Conservation (phyloP, 2,329 filamentous ascomycete genomes). For the Cercospora zeae-maydis region DNA sequence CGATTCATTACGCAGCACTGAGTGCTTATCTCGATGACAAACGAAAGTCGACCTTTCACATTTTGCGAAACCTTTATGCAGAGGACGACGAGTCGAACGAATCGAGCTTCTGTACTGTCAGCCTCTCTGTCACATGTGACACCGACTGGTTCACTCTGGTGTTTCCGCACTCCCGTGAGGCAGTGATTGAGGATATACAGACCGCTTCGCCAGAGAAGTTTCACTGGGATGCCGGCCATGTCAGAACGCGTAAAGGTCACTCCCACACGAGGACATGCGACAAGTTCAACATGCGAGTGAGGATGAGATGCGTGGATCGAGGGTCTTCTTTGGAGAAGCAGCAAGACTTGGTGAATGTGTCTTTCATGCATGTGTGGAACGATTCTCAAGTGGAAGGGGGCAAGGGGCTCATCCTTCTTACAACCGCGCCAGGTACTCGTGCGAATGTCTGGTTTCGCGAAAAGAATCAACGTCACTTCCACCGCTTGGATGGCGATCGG, state of each 20-base stretch:
- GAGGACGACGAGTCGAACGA: background rate
- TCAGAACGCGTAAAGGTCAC: background rate
- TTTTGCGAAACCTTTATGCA: background rate
- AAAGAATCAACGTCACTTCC: background rate
- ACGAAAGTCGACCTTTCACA: background rate
- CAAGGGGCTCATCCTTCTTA: background rate
- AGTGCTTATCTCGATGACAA: background rate
- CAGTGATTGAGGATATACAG: background rate
- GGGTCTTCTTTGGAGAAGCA: background rate
- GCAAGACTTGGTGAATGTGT: background rate
- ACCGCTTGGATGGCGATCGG: background rate
- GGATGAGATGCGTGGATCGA: background rate
- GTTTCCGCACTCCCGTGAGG: background rate
- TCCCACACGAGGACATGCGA: background rate
- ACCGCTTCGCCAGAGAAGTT: background rate
- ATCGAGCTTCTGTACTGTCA: background rate
- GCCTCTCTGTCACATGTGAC: background rate
- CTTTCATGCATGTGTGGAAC: slow-evolving; percentile 4
- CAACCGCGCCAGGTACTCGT: background rate
- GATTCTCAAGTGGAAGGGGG: background rate
- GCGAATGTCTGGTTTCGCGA: background rate
- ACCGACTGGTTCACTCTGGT: background rate
- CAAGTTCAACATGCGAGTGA: background rate
- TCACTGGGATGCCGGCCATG: background rate
- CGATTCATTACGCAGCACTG: background rate